Evolutionary conservation across 2,329 filamentous ascomycete species (phyloP).

Genomic region (Aspergillus sp.): DNA sequence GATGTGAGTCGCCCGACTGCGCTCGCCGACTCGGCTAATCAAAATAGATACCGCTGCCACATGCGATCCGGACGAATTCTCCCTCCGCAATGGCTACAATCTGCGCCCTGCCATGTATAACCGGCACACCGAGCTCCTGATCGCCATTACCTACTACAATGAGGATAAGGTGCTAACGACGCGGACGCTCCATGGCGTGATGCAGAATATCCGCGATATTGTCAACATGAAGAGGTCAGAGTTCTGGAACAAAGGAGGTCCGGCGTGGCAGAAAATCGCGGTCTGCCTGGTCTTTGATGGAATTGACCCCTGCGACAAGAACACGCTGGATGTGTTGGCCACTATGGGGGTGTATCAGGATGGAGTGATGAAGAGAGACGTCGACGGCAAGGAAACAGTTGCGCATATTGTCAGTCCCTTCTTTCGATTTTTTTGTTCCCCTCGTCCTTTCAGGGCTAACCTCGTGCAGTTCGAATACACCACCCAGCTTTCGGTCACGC

Average conservation of each 20-base stretch:
- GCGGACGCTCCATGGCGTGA: constrained; percentile 87
- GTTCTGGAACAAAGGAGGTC: constrained; percentile 98
- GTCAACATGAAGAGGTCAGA: constrained; percentile 97
- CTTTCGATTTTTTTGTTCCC: not conserved
- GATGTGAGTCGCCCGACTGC: constrained; percentile 48
- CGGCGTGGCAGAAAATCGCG: constrained; percentile 97
- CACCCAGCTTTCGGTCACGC: constrained; percentile 86
- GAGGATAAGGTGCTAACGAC: constrained; percentile 92
- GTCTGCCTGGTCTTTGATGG: constrained; percentile 93
- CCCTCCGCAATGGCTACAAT: constrained; percentile 97
- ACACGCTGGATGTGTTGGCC: constrained; percentile 79
- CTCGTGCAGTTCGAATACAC: constrained; percentile 73
- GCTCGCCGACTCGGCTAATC: not conserved
- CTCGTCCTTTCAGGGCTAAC: not conserved
- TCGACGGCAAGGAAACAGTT: constrained; percentile 88
- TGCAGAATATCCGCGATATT: constrained; percentile 97
- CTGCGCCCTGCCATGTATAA: constrained; percentile 97
- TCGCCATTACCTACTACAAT: constrained; percentile 98
- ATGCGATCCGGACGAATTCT: constrained; percentile 97
- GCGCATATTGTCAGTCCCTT: constrained; percentile 60
- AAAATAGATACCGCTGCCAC: constrained; percentile 75
- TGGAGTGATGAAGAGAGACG: constrained; percentile 94
- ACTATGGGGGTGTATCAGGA: constrained; percentile 97
- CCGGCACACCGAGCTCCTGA: constrained; percentile 89
- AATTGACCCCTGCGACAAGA: constrained; percentile 94